Evolutionary conservation across 2,329 filamentous ascomycete species (phyloP), one percentile per base, ranked within the genome.

Genomic region (Penicillium sp.): DNA sequence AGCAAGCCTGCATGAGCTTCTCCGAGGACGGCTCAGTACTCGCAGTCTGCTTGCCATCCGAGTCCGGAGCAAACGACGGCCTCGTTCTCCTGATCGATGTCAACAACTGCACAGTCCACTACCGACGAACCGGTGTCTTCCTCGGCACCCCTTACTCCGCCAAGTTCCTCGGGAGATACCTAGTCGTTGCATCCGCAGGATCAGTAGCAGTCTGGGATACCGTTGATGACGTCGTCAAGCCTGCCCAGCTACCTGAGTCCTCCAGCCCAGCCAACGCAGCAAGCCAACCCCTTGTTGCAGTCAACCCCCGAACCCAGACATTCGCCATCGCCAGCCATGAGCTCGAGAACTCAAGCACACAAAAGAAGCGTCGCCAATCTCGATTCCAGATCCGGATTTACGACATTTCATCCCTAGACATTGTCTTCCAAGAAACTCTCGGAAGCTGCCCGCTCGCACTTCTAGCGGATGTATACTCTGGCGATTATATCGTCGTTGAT

Each of bases 1-100:
- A 72, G 11, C 83, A 85, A 57, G 91, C 90, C 14, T 85, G 84
- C 45, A 74, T 97, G 42, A 81, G 87, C 25, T 96, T 91, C 71
- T 96, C 92, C 0, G 86, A 91, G 61, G 92, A 96, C 71, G 91
- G 91, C 1, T 96, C 92, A 13, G 85, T 90, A 2, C 78, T 96
- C n/a, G 92, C 91, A 50, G 86, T 87, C 48, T 79, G 77, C 51
- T 61, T 77, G 56, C 71, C 74, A 31, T 69, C 68, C 4, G 54
- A 59, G 16, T 64, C 82, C 31, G 77, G 78, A 29, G 71, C 77
- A 10, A 81, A 85, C 49, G 78, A 83, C 5, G 86, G 87, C 5
- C 79, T 87, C 16, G 81, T 96, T 11, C 87, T 95, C 67, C 81
- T 96, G 53, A 85, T 98, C 62, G 89, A 97, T 71, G 82, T 89